phyloP scores from a whole-genome alignment of 2,329 filamentous ascomycete genomes.

The Fusarium sp. region DNA sequence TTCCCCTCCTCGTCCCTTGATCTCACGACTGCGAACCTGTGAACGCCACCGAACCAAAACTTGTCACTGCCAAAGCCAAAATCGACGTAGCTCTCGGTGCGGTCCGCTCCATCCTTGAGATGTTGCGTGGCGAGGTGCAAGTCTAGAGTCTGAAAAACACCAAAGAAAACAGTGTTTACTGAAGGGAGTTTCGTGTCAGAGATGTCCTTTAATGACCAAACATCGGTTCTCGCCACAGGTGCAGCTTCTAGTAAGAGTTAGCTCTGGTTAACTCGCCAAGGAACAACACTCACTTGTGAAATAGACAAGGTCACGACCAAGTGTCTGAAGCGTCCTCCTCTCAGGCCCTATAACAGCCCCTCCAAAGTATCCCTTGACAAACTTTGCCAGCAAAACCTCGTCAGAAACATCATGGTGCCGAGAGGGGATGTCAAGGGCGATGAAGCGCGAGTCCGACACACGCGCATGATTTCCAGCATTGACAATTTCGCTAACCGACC shows the following conservation, averaged over 20 bases:
- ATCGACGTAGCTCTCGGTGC: slow-evolving; percentile 44
- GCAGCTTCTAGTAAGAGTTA: slow-evolving; percentile 17
- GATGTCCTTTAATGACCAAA: slow-evolving; percentile 38
- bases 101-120: neutral
- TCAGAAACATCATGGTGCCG: slow-evolving; percentile 34
- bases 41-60: slow-evolving; percentile 43
- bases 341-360: slow-evolving; percentile 47
- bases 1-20: neutral
- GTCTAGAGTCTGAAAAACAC: slow-evolving; percentile 45
- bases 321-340: slow-evolving; percentile 24
- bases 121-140: slow-evolving; percentile 4
- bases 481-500: slow-evolving; percentile 40
- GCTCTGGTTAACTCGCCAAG: rapidly evolving
- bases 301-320: slow-evolving; percentile 18
- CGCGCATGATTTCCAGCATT: slow-evolving; percentile 38
- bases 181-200: slow-evolving; percentile 29
- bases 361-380: slow-evolving; percentile 47
- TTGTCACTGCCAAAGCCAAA: slow-evolving; percentile 46
- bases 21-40: slow-evolving; percentile 45
- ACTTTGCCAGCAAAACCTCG: slow-evolving; percentile 44
- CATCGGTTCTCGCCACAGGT: neutral
- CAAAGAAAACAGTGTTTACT: slow-evolving; percentile 40
- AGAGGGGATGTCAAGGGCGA: slow-evolving; percentile 37
- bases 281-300: slow-evolving; percentile 28
- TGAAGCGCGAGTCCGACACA: slow-evolving; percentile 40